Base-by-base conservation (phyloP, 371 early-diverging fungal species). In the Circinella umbellata region DNA sequence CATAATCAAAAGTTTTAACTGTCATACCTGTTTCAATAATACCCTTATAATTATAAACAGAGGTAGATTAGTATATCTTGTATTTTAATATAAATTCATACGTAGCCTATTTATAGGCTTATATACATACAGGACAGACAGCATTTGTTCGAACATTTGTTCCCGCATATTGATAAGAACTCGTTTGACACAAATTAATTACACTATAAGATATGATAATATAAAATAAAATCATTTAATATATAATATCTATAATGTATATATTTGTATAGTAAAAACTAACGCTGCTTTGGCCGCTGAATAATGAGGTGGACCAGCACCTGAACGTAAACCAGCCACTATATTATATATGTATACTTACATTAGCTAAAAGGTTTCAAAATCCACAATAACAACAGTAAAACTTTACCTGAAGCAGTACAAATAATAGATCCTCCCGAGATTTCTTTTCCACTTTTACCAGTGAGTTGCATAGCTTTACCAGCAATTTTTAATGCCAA, bases 11-110 rank as follows among this genome's bases (percentile, higher is more conserved):
- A 0, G 79, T 77, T 3, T 53, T 18, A 39, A 77, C 78, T 9
- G 86, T 85, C 88, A 87, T 87, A 18, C 78, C 80, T 4, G 88
- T 88, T 69, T 87, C 84, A 69, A 85, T 86, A 34, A 88, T 66
- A 6, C 88, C 87, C 81, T 82, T 6, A 66, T 13, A 55, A 15
- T 27, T 42, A 61, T n/a, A 8, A 47, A 14, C 18, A n/a, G n/a
- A n/a, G n/a, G n/a, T n/a, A n/a, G n/a, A n/a, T n/a, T n/a, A n/a
- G n/a, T n/a, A n/a, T n/a, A n/a, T n/a, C n/a, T n/a, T n/a, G n/a
- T n/a, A n/a, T n/a, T n/a, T n/a, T n/a, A n/a, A n/a, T n/a, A n/a
- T n/a, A n/a, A n/a, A n/a, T n/a, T n/a, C n/a, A n/a, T n/a, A n/a
- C n/a, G n/a, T n/a, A n/a, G n/a, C n/a, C n/a, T n/a, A n/a, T n/a